These are phyloP conservation scores for Isabelozyma gotoi DNA, from an alignment of 805 yeast genomes.

Conservation along the genomic window DNA sequence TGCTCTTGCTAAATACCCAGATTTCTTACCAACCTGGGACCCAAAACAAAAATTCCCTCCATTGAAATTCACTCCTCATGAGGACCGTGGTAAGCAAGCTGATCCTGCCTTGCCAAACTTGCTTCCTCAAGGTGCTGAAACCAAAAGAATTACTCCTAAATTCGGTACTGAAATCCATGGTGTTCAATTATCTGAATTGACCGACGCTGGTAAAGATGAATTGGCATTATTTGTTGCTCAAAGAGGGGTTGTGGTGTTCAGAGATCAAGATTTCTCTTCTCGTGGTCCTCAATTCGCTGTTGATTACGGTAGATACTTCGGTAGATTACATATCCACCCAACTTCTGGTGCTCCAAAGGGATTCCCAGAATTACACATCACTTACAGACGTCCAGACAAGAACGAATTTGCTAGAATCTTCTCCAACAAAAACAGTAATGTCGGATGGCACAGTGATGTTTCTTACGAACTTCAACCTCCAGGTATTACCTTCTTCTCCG, in stretches of 20 bases:
- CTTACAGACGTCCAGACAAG: constrained; percentile 25
- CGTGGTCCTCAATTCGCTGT: constrained; percentile 42
- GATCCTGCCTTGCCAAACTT: constrained; percentile 14
- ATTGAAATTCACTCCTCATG: constrained; percentile 15
- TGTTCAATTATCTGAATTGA: constrained; percentile 19
- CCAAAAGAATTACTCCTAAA: constrained; percentile 19
- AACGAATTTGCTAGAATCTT: constrained; percentile 20
- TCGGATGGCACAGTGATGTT: constrained; percentile 29
- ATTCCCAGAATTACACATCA: constrained; percentile 26
- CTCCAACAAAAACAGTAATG: constrained; percentile 19
- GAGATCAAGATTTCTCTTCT: constrained; percentile 21
- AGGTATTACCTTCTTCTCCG: constrained; percentile 27
- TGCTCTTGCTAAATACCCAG: constrained; percentile 15
- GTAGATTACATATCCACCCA: constrained; percentile 6
- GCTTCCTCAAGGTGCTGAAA: constrained; percentile 9
- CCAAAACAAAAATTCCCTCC: constrained; percentile 20
- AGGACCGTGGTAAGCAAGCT: constrained; percentile 19
- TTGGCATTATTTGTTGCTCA: constrained; percentile 23
- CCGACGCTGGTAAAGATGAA: constrained; percentile 19
- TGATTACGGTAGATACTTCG: constrained; percentile 4
- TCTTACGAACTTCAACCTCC: constrained; percentile 30
- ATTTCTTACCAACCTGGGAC: constrained; percentile 26
- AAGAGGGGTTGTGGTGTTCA: constrained; percentile 25
- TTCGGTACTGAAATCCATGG: constrained; percentile 21
- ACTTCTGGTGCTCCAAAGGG: constrained; percentile 8